phyloP scores from a whole-genome alignment of 2,329 filamentous ascomycete species.

The Leptographium galeiforme region DNA sequence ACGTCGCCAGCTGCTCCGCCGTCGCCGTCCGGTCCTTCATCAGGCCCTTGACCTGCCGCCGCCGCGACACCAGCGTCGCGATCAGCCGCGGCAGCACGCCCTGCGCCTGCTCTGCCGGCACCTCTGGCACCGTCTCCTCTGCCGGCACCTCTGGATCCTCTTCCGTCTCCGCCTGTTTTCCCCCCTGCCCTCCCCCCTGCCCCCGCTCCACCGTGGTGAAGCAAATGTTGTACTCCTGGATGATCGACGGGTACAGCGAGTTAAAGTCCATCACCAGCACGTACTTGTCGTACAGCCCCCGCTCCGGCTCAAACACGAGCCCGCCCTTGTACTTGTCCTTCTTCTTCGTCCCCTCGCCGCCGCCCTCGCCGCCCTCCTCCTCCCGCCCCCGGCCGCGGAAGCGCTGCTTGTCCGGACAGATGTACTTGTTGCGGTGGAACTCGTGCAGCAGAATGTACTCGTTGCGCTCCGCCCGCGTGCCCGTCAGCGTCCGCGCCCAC shows the following conservation, averaged over 20 bases:
- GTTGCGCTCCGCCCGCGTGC: constrained; percentile 92
- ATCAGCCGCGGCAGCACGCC: constrained; percentile 87
- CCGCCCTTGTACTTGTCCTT: constrained; percentile 99
- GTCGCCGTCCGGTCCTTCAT: constrained; percentile 93
- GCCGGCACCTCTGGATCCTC: no score
- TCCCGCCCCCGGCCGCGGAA: constrained; percentile 66
- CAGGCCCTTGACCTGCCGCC: constrained; percentile 83
- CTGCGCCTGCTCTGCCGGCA: constrained; percentile 63
- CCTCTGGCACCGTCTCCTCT: constrained; percentile 60
- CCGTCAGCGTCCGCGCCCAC: constrained; percentile 90
- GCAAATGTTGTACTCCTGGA: constrained; percentile 98
- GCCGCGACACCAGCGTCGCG: constrained; percentile 75
- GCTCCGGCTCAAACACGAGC: constrained; percentile 95
- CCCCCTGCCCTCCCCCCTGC: no score
- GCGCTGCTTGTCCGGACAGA: constrained; percentile 87
- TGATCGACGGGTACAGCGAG: constrained; percentile 95
- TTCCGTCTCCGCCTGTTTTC: no score
- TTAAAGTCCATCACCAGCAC: constrained; percentile 99
- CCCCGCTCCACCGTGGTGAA: constrained; percentile 86
- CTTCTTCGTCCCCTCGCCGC: constrained; percentile 50
- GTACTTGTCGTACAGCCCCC: constrained; percentile 94
- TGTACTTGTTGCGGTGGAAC: constrained; percentile 93
- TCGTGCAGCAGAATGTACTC: constrained; percentile 98
- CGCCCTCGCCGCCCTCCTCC: constrained; percentile 44
- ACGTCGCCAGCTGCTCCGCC: constrained; percentile 74